Conservation (phyloP, 1,284 basidiomycete genomes). For the Irpex lacteus region DNA sequence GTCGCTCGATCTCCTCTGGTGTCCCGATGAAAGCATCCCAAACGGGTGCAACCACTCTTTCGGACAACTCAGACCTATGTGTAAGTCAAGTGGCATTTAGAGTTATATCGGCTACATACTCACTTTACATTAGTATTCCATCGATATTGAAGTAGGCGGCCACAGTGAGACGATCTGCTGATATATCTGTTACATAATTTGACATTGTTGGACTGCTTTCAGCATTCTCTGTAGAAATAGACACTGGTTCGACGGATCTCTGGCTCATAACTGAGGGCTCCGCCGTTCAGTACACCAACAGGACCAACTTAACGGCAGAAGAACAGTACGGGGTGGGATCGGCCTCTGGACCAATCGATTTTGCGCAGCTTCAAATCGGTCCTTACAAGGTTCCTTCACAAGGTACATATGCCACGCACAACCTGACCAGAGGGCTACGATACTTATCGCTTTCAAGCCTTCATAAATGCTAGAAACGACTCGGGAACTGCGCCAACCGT, state of each 20-base stretch:
- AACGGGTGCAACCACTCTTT: too few species aligned
- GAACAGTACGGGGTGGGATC: constrained; percentile 16
- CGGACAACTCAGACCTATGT: too few species aligned
- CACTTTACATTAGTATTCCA: too few species aligned
- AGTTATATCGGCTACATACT: too few species aligned
- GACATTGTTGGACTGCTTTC: background rate
- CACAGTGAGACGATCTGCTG: too few species aligned
- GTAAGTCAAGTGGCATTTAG: too few species aligned
- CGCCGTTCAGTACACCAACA: constrained; percentile 5
- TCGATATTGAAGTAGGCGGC: too few species aligned
- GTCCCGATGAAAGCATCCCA: too few species aligned
- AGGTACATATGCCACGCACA: constrained; percentile 17
- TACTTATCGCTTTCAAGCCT: constrained; percentile 15
- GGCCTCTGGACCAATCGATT: constrained; percentile 21
- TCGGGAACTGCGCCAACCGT: constrained; percentile 7
- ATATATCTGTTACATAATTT: too few species aligned
- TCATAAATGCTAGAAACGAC: constrained; percentile 18
- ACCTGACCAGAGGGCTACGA: background rate
- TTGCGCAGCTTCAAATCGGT: constrained; percentile 26
- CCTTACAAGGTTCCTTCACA: constrained; percentile 23
- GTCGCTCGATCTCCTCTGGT: too few species aligned
- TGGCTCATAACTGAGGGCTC: constrained; percentile 7
- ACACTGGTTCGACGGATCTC: constrained; percentile 18
- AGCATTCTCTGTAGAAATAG: constrained; percentile 16
- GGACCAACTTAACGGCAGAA: constrained; percentile 11